phyloP scores from a whole-genome alignment of 768 basidiomycete genomes.

The Tulasnella sp. region DNA sequence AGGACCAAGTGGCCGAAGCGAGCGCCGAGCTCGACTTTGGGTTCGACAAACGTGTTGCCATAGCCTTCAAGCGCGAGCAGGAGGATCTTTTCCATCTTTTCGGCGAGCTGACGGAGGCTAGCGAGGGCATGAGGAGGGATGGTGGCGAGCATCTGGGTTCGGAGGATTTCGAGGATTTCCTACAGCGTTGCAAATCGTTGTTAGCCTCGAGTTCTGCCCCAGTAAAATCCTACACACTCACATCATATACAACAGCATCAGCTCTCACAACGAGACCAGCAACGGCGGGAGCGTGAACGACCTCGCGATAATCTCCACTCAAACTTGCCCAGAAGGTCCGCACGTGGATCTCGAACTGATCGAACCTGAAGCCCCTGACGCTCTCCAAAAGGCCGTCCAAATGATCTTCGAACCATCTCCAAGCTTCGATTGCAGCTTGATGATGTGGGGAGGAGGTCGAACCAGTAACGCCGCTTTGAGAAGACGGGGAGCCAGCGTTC shows the following conservation, averaged over 20 bases:
- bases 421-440: constrained; percentile 78
- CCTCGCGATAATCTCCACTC: constrained; percentile 71
- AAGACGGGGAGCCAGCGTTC: constrained; percentile 8
- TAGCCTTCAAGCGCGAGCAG: constrained; percentile 76
- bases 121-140: constrained; percentile 64
- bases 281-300: constrained; percentile 84
- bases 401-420: constrained; percentile 91
- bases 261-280: constrained; percentile 86
- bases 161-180: constrained; percentile 84
- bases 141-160: constrained; percentile 77
- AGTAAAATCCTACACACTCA: constrained; percentile 43
- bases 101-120: constrained; percentile 73
- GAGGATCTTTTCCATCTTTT: constrained; percentile 89
- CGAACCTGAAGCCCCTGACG: constrained; percentile 73
- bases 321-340: constrained; percentile 81
- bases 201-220: neutral
- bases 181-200: constrained; percentile 37
- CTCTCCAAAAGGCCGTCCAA: constrained; percentile 76
- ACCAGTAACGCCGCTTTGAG: neutral
- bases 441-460: constrained; percentile 67
- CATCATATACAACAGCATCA: constrained; percentile 87
- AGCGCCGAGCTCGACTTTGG: constrained; percentile 85
- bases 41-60: constrained; percentile 84
- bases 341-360: constrained; percentile 84
- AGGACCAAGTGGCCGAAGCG: constrained; percentile 88